Base-by-base conservation (phyloP, 2,329 filamentous ascomycete species). In the Fusarium hainanense region DNA sequence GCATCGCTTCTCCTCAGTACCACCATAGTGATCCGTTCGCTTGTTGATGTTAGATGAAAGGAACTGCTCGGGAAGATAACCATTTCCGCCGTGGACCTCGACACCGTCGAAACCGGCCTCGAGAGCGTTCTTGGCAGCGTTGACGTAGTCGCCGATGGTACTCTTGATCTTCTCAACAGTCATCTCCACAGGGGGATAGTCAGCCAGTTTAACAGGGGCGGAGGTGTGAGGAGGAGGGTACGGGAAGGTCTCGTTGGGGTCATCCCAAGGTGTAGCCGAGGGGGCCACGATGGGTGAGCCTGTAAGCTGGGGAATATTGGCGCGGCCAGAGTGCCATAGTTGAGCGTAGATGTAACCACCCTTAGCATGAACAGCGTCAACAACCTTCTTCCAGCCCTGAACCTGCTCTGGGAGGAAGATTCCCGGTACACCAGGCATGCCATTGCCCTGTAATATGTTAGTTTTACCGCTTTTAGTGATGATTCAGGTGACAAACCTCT, bases 291-390 rank as follows among this genome's bases (percentile, higher is more conserved):
- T 77, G 6, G 74, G 74, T 7, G 76, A 76, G 6, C 81, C 83
- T 1, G 79, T 78, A 34, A 78, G 60, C 2, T 80, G 78, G 0
- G 77, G 66, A 71, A 85, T 66, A 6, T 80, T 81, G 23, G 75
- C 75, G 0, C 82, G 80, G 0, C 82, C 82, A 0, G 81, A 77
- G 14, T 78, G 76, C 80, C 81, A 91, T 1, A 92, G 81, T 77
- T 92, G 90, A n/a, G 84, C 76, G 77, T 85, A 91, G 64, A 90
- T 88, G 72, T 82, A 86, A 41, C 82, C 84, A 43, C 87, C 87
- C 69, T 88, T 87, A 28, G 82, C 82, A 77, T 92, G 90, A 2
- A 92, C 88, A 3, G 85, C 86, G 49, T 87, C 84, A 3, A 86
- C 88, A 28, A 92, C 79, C 58, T 82, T 79, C 16, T 83, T 85